Percentiles rank a stretch among this genome's conserved stretches.
Conservation (phyloP, 805 yeast species). For the Lipomyces orientalis region DNA sequence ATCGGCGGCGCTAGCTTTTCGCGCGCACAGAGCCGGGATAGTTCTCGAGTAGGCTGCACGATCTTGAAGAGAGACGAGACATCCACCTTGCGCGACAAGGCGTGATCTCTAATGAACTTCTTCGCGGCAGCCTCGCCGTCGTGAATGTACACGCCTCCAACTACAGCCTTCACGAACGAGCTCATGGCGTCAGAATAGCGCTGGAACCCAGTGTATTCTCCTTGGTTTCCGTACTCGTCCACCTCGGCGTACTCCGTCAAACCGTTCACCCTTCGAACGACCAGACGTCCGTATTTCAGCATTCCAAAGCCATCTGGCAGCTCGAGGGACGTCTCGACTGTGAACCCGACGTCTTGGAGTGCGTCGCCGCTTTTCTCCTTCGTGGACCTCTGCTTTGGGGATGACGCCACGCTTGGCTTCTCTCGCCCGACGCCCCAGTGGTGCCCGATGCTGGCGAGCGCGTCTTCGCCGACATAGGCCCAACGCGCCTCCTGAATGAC, state of each 20-base stretch:
- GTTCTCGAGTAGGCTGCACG: slow-evolving; percentile 83
- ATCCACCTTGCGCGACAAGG: slow-evolving; percentile 82
- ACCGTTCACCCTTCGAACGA: slow-evolving; percentile 36
- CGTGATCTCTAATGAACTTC: slow-evolving; percentile 71
- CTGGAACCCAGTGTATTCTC: slow-evolving; percentile 2
- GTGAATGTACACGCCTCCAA: slow-evolving; percentile 82
- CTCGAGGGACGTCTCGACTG: slow-evolving; percentile 71
- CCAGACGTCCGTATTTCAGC: slow-evolving; percentile 33
- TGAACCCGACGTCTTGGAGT: slow-evolving; percentile 49
- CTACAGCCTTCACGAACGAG: slow-evolving; percentile 76
- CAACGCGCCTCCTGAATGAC: slow-evolving; percentile 78
- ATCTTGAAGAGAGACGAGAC: slow-evolving; percentile 76
- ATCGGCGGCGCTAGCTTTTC: slow-evolving; percentile 76
- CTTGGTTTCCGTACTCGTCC: slow-evolving; percentile 38
- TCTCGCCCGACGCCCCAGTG: slow-evolving; percentile 89
- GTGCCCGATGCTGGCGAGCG: slow-evolving; percentile 70
- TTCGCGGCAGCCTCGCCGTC: slow-evolving; percentile 68
- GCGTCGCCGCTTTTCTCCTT: slow-evolving; percentile 19
- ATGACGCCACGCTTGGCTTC: slow-evolving; percentile 50
- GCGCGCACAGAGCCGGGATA: slow-evolving; percentile 75
- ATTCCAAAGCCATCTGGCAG: slow-evolving; percentile 68
- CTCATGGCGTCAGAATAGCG: slow-evolving; percentile 52
- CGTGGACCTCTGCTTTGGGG: neutral
- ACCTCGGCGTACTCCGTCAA: slow-evolving; percentile 58
- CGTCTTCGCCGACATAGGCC: slow-evolving; percentile 70